Evolutionary conservation across 345 rosid genomes (phyloP).

Genomic region (Firmiana major): DNA sequence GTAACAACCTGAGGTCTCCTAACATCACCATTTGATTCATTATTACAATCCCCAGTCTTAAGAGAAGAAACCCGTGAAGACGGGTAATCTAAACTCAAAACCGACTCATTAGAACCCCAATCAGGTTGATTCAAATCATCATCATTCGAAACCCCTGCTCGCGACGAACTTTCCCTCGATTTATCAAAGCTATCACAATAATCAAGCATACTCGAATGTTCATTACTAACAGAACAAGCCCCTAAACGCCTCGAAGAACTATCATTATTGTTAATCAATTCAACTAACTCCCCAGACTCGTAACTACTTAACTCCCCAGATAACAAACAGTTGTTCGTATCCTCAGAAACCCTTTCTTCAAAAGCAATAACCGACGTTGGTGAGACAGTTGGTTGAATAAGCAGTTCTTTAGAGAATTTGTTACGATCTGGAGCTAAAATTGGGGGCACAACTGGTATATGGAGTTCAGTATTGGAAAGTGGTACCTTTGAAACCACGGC

Average conservation of each 20-base stretch:
- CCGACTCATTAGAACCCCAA: constrained; percentile 83
- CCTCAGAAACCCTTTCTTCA: constrained; percentile 42
- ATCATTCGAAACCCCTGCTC: constrained; percentile 41
- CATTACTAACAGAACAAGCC: constrained; percentile 36
- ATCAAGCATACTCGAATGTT: constrained; percentile 32
- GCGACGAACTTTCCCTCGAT: constrained; percentile 48
- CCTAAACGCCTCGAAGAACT: constrained; percentile 27
- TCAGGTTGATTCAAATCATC: constrained; percentile 53
- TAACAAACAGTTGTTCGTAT: constrained; percentile 32
- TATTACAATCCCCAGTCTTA: constrained; percentile 51
- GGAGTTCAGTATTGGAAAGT: constrained; percentile 40
- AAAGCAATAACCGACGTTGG: constrained; percentile 62
- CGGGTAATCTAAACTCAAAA: constrained; percentile 81
- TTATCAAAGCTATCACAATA: constrained; percentile 64
- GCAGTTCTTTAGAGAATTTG: constrained; percentile 42
- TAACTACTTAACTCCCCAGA: constrained; percentile 67
- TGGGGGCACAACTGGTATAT: constrained; percentile 84
- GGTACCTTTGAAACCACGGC: constrained; percentile 75
- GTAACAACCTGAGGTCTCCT: constrained; percentile 62
- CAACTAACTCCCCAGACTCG: constrained; percentile 53
- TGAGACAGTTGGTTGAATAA: constrained; percentile 52
- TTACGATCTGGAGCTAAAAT: constrained; percentile 46
- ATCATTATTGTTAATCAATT: constrained; percentile 18
- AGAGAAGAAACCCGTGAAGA: constrained; percentile 68
- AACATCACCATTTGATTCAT: constrained; percentile 39